These are phyloP conservation scores for Paracoccidioides brasiliensis DNA, from an alignment of 2,329 filamentous ascomycete genomes.

Conservation along the genomic window DNA sequence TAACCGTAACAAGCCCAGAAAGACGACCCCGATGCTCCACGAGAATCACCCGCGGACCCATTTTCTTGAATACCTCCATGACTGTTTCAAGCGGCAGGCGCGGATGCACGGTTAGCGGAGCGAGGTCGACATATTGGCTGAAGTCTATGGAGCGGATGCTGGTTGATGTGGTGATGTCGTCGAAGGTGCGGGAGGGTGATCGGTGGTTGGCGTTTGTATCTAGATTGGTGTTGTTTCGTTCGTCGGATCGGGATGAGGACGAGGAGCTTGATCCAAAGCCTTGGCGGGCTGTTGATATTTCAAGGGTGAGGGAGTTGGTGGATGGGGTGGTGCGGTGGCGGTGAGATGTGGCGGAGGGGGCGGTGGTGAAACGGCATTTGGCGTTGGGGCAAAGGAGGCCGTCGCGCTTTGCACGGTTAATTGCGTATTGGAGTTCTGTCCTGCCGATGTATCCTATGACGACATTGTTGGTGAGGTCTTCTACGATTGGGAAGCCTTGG, in stretches of 20 bases:
- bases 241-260: not conserved
- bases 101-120: constrained; percentile 82
- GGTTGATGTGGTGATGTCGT: constrained; percentile 44
- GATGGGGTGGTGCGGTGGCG: constrained; percentile 15
- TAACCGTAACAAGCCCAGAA: constrained; percentile 79
- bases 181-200: constrained; percentile 41
- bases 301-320: not conserved
- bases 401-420: constrained; percentile 64
- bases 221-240: not conserved
- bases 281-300: not conserved
- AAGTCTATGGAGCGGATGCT: constrained; percentile 58
- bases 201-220: constrained; percentile 1
- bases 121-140: constrained; percentile 74
- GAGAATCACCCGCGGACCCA: constrained; percentile 83
- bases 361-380: constrained; percentile 55
- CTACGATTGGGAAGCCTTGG: constrained; percentile 86
- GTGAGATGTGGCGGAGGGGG: constrained; percentile 30
- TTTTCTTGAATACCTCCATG: constrained; percentile 98
- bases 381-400: constrained; percentile 52
- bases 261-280: not conserved
- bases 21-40: constrained; percentile 81
- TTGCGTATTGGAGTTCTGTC: constrained; percentile 81
- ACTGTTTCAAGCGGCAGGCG: constrained; percentile 86
- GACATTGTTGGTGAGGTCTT: constrained; percentile 54
- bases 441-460: constrained; percentile 86